phyloP scores from a whole-genome alignment of 345 rosid species.

The Firmiana major region DNA sequence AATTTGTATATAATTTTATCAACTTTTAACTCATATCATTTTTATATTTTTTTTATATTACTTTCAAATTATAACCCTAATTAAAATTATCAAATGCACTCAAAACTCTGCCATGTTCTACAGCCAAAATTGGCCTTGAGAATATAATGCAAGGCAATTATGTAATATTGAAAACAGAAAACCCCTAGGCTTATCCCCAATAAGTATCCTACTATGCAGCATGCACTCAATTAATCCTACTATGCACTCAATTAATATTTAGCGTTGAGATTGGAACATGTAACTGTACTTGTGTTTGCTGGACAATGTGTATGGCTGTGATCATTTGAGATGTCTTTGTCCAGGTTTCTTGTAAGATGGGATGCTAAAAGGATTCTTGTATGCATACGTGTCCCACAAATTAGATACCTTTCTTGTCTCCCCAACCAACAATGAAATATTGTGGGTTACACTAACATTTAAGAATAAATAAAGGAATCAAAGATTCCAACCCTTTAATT shows the following conservation, averaged over 20 bases:
- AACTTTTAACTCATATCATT: too few species aligned
- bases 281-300: too few species aligned
- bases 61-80: too few species aligned
- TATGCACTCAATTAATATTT: too few species aligned
- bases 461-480: not conserved
- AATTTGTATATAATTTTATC: too few species aligned
- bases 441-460: not conserved
- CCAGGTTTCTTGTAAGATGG: constrained; percentile 4
- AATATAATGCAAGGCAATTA: not conserved
- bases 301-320: not conserved
- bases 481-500: not conserved
- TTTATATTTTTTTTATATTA: too few species aligned
- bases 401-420: constrained; percentile 10
- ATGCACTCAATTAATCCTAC: not conserved
- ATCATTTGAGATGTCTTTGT: constrained; percentile 5
- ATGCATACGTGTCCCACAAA: not conserved
- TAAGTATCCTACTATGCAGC: not conserved
- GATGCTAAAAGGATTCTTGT: not conserved
- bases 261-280: not conserved
- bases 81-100: not conserved
- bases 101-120: not conserved
- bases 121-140: not conserved
- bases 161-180: not conserved
- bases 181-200: not conserved
- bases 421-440: not conserved